Base-by-base conservation (phyloP, 345 rosid genomes). In the Syzygium aqueum region DNA sequence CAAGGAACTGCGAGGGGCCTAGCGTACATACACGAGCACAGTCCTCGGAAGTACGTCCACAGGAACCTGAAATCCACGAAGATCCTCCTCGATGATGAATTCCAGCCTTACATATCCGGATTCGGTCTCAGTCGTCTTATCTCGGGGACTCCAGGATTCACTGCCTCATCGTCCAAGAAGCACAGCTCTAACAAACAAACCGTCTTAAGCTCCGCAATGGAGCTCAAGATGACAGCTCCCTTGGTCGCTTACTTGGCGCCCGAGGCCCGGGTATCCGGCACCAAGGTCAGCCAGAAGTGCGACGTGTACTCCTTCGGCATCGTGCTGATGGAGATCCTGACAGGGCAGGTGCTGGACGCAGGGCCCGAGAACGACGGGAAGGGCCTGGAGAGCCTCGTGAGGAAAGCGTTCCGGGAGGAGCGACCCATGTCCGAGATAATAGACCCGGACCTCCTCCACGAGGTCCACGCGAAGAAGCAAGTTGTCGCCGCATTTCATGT, bases 1-100 rank as follows among this genome's bases (percentile, higher is more conserved):
- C 99, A 96, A 91, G 99, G 99, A 89, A 90, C 94, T 22, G 98
- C 99, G 6, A 91, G 97, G 87, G 99, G 98, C 61, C 92, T 96
- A 80, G 91, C 92, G 93, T 92, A 94, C 92, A 95, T 96, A 89
- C 99, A 96, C 8, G 99, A 96, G 90, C 92, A 86, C 86, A 89
- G 94, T 86, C 97, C 98, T 49, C 90, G 96, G 85, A 97, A 94
- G 84, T 92, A 93, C 9, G 93, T 93, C 51, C 99, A 97, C 27
- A 97, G 99, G 53, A 97, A 93, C 93, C 73, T 97, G 25, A 96
- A 95, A 88, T 94, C 98, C 23, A 94, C 98, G 3, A 97, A 97
- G 88, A 91, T 97, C 92, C 94, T 97, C 61, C 98, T 97, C 2
- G 98, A 94, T 53, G 95, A 94, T 85, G 99, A 97, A 54, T 90